Evolutionary conservation across 768 basidiomycete genomes (phyloP).

Genomic region (Russula emetica): DNA sequence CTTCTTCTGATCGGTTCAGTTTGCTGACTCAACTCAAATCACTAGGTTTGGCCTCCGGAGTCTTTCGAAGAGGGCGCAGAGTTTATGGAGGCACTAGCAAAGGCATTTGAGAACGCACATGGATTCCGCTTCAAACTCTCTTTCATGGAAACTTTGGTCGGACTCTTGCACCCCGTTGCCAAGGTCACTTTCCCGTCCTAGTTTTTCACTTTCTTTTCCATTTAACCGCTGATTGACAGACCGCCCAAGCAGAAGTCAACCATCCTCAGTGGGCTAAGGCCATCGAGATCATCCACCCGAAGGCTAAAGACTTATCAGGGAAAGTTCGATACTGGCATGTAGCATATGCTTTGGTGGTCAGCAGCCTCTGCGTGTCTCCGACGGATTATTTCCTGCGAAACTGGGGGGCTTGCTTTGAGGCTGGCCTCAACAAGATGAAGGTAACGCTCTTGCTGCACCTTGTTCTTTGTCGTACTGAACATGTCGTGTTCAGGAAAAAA

Average conservation of each 20-base stretch:
- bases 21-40: slow-evolving; percentile 8
- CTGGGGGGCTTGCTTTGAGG: slow-evolving; percentile 73
- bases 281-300: slow-evolving; percentile 76
- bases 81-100: slow-evolving; percentile 79
- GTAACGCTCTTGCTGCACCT: slow-evolving; percentile 39
- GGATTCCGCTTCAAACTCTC: slow-evolving; percentile 77
- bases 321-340: slow-evolving; percentile 89
- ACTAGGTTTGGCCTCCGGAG: slow-evolving; percentile 87
- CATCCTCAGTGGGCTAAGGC: slow-evolving; percentile 94
- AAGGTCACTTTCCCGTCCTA: slow-evolving; percentile 48
- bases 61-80: slow-evolving; percentile 92
- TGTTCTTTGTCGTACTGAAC: neutral
- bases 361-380: slow-evolving; percentile 82
- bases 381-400: slow-evolving; percentile 79
- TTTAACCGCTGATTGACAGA: slow-evolving; percentile 42
- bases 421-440: slow-evolving; percentile 73
- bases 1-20: neutral
- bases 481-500: slow-evolving; percentile 60
- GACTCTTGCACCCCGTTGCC: slow-evolving; percentile 79
- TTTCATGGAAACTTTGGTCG: slow-evolving; percentile 77
- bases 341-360: slow-evolving; percentile 81
- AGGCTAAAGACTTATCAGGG: slow-evolving; percentile 76
- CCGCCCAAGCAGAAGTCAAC: slow-evolving; percentile 93
- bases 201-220: neutral
- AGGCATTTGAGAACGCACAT: slow-evolving; percentile 78